Evolutionary conservation across 192 early-diverging fungal species (phyloP), one percentile per base, ranked within the genome.

Genomic region (Pilaira anomala): DNA sequence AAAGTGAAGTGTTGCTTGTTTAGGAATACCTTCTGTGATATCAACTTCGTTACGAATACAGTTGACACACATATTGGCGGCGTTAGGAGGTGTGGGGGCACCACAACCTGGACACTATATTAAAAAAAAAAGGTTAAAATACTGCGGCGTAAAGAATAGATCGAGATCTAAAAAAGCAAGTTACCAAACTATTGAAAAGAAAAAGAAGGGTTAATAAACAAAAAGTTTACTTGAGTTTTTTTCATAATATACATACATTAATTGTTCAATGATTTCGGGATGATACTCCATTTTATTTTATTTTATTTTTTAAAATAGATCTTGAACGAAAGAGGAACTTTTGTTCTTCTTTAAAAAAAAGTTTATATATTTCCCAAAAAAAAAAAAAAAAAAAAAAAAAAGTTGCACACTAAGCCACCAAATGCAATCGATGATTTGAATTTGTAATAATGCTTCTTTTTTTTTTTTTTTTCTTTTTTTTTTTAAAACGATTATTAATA

Each of bases 11-110:
- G 91, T 97, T 42, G 88, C 90, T 58, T 97, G 93, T 79, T 98
- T 98, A 30, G 97, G 97, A 56, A 96, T 98, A 26, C 94, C 95
- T 74, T 98, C 97, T 9, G 95, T 98, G 69, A 98, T 98, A 70
- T 98, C 97, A 44, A 98, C 93, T 58, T 94, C 90, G 54, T 87
- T 90, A 48, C 94, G 91, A 73, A 98, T 95, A 78, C 97, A 98
- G 84, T 93, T 92, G 64, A 95, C 87, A 77, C 97, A 98, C 94
- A 97, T 94, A 81, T 96, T 97, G 44, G 97, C 93, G 28, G 94
- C 91, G 77, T 98, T 98, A 24, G 97, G 96, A 41, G 93, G 85
- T 63, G 96, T 96, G 5, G 91, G 85, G 7, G 89, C 89, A 64
- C 95, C 97, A 81, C 97, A 98, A 18, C 71, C 71, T 44, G 71